These are phyloP conservation scores for Euphorbia celastroides DNA, from an alignment of 441 rosid genomes.

Conservation along the genomic window DNA sequence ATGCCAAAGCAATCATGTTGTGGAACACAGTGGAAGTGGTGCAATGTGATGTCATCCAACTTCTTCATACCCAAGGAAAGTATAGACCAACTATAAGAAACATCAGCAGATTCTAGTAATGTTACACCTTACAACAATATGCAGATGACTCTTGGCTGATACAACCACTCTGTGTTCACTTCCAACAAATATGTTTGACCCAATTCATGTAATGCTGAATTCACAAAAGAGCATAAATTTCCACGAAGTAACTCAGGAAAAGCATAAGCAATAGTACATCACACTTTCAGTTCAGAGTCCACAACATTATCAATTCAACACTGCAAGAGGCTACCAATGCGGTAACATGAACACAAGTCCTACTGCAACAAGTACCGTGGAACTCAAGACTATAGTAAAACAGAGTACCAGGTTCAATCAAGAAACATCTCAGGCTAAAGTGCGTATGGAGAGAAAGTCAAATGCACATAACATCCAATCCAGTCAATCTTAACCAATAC, in stretches of 20 bases:
- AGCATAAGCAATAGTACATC: not conserved
- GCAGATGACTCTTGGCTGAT: not conserved
- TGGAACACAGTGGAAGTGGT: not conserved
- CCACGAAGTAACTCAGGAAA: not conserved
- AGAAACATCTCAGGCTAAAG: not conserved
- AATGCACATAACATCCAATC: not conserved
- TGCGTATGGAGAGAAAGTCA: not conserved
- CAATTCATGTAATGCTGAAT: not conserved
- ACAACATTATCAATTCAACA: not conserved
- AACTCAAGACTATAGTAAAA: not conserved
- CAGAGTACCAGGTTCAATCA: not conserved
- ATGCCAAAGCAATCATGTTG: not conserved
- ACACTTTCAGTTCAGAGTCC: not conserved
- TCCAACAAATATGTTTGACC: no score
- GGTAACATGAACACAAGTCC: not conserved
- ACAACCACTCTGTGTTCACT: no score
- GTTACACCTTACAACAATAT: not conserved
- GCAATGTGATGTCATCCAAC: not conserved
- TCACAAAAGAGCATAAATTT: not conserved
- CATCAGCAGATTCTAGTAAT: not conserved
- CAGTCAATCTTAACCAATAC: not conserved
- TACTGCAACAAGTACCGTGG: not conserved
- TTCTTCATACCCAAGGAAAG: not conserved
- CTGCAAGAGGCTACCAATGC: not conserved
- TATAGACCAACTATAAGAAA: not conserved